Percentiles rank a stretch among this genome's conserved stretches.
Conservation (phyloP, 2,329 filamentous ascomycete species). For the Scleromitrula shiraiana region DNA sequence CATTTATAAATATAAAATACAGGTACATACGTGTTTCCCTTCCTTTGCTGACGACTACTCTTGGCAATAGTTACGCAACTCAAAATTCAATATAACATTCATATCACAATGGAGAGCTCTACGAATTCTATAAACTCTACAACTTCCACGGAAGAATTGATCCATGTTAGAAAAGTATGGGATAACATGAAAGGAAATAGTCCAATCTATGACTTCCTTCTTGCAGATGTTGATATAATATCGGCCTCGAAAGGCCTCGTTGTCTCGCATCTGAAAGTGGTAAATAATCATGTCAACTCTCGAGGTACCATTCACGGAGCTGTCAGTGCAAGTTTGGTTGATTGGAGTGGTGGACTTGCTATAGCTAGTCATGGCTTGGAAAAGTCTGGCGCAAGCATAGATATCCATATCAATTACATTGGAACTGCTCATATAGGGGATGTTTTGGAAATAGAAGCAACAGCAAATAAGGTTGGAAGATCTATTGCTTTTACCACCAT, state of each 20-base stretch:
- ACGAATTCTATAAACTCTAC: too few species aligned
- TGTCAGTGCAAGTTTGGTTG: conserved; percentile 62
- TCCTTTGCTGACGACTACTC: conserved; percentile 15
- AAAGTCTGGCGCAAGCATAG: conserved; percentile 61
- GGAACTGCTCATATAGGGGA: conserved; percentile 56
- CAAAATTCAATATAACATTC: background rate
- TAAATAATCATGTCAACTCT: conserved; percentile 56
- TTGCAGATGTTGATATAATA: conserved; percentile 39
- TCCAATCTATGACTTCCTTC: conserved; percentile 47
- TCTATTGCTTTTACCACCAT: conserved; percentile 61
- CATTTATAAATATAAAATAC: too few species aligned
- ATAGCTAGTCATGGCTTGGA: conserved; percentile 58
- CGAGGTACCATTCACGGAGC: conserved; percentile 62
- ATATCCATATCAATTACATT: conserved; percentile 68
- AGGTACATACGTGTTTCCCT: conserved; percentile 2
- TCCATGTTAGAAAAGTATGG: conserved; percentile 26
- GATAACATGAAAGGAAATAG: conserved; percentile 30
- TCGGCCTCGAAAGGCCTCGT: conserved; percentile 40
- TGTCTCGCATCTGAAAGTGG: conserved; percentile 40
- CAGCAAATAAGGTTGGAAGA: conserved; percentile 57
- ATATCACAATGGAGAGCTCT: conserved; percentile 14
- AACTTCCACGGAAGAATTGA: conserved; percentile 19
- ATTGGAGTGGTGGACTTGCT: conserved; percentile 66
- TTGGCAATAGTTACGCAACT: conserved; percentile 4
- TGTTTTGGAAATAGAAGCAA: conserved; percentile 58